Conservation (phyloP, 2,329 filamentous ascomycete species). For the Colletotrichum truncatum region DNA sequence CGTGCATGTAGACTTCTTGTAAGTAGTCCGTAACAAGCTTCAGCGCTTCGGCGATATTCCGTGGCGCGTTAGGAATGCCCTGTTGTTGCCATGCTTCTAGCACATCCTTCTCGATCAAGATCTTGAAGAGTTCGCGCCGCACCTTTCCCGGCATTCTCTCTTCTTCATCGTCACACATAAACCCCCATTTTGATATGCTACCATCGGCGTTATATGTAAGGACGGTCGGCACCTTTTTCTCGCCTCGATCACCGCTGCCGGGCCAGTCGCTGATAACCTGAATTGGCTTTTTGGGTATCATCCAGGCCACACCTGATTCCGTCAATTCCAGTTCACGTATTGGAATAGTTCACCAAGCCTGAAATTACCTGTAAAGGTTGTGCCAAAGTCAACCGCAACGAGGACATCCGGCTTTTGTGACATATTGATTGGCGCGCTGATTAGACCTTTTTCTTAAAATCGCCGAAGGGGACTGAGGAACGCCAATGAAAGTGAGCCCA, state of each 20-base stretch:
- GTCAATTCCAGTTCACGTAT: background rate
- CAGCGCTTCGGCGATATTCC: slow-evolving; percentile 51
- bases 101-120: slow-evolving; percentile 58
- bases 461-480: too few species aligned
- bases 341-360: too few species aligned
- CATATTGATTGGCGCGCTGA: background rate
- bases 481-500: too few species aligned
- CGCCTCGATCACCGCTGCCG: slow-evolving; percentile 58
- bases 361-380: slow-evolving; percentile 52
- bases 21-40: slow-evolving; percentile 60
- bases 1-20: slow-evolving; percentile 55
- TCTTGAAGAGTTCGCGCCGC: slow-evolving; percentile 63
- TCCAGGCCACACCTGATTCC: slow-evolving; percentile 44
- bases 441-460: background rate
- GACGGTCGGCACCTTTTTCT: slow-evolving; percentile 64
- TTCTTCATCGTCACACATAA: slow-evolving; percentile 58
- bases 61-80: slow-evolving; percentile 53
- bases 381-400: slow-evolving; percentile 55
- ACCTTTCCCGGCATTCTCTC: slow-evolving; percentile 46
- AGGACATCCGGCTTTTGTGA: slow-evolving; percentile 35
- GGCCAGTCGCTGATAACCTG: slow-evolving; percentile 63
- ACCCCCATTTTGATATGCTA: slow-evolving; percentile 61
- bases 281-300: slow-evolving; percentile 47
- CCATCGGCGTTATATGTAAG: slow-evolving; percentile 55
- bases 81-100: slow-evolving; percentile 51